These are phyloP conservation scores for Trichoderma oligosporum DNA, from an alignment of 2,329 filamentous ascomycete species.

Conservation along the genomic window DNA sequence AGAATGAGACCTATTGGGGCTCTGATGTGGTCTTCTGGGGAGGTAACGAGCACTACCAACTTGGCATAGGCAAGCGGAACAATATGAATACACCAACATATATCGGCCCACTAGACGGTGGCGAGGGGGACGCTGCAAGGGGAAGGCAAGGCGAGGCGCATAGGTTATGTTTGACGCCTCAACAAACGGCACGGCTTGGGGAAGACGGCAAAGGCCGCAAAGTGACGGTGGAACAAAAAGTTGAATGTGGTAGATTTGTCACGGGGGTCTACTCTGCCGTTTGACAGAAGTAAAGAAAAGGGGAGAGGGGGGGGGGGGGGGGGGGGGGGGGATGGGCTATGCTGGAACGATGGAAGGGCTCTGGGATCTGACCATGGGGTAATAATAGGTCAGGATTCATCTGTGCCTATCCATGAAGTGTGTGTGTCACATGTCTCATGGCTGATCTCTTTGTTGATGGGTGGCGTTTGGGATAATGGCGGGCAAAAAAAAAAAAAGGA, in stretches of 20 bases:
- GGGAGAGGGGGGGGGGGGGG: not conserved
- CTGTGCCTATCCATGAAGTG: conserved; percentile 4
- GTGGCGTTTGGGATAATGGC: not conserved
- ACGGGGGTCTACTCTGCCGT: conserved; percentile 75
- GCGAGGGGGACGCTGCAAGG: conserved; percentile 54
- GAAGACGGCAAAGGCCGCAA: conserved; percentile 59
- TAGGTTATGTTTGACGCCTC: conserved; percentile 76
- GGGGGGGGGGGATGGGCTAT: not conserved
- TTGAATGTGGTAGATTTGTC: conserved; percentile 79
- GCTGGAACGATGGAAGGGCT: not conserved
- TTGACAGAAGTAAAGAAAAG: not conserved
- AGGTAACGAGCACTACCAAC: conserved; percentile 88
- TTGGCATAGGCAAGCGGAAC: conserved; percentile 84
- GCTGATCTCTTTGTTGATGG: not conserved
- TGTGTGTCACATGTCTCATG: conserved; percentile 11
- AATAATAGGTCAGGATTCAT: not conserved
- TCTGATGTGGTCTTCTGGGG: conserved; percentile 91
- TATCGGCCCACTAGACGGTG: conserved; percentile 69
- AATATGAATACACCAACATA: conserved; percentile 74
- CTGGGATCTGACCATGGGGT: not conserved
- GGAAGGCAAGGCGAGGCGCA: conserved; percentile 61
- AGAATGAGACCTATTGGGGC: conserved; percentile 80
- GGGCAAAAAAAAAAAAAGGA: not conserved
- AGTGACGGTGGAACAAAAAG: conserved; percentile 75
- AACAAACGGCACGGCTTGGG: conserved; percentile 63